Conservation (phyloP, 805 yeast species). For the Candida taoyuanica region DNA sequence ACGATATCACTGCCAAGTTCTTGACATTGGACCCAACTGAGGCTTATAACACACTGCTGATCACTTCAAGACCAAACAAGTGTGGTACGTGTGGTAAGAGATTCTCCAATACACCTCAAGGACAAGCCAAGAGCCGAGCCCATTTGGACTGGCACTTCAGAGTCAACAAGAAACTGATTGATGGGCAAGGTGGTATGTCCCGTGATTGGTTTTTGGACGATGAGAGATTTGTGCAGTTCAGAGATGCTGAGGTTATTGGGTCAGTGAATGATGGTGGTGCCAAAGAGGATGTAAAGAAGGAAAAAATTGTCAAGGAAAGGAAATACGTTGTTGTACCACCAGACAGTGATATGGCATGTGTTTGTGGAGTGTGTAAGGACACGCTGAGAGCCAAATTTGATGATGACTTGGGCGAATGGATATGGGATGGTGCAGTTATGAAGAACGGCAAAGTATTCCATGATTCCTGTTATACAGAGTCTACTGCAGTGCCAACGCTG, state of each 20-base stretch:
- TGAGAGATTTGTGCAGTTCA: conserved; percentile 67
- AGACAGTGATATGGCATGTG: conserved; percentile 41
- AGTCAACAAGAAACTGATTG: conserved; percentile 70
- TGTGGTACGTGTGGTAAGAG: conserved; percentile 90
- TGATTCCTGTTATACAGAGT: conserved; percentile 63
- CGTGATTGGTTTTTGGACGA: conserved; percentile 79
- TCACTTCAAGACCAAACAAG: conserved; percentile 53
- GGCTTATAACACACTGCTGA: conserved; percentile 18
- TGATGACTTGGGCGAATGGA: conserved; percentile 77
- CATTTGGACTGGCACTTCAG: conserved; percentile 98
- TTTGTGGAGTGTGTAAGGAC: conserved; percentile 73
- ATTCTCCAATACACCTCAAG: conserved; percentile 57
- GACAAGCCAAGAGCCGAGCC: conserved; percentile 46
- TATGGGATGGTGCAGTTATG: conserved; percentile 64
- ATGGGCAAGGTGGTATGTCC: conserved; percentile 53
- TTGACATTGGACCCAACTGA: conserved; percentile 42
- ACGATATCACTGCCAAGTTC: conserved; percentile 28
- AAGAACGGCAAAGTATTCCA: conserved; percentile 52
- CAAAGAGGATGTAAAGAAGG: conserved; percentile 9
- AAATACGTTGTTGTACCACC: conserved; percentile 27
- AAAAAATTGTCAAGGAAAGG: conserved; percentile 11
- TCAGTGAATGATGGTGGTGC: conserved; percentile 12
- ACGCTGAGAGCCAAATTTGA: conserved; percentile 58
- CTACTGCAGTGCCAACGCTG: background rate
- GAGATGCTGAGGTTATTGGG: conserved; percentile 51